Percentiles rank a stretch among this genome's conserved stretches.
phyloP scores from a whole-genome alignment of 257 asterid genomes.

The Nicotiana tomentosiformis region DNA sequence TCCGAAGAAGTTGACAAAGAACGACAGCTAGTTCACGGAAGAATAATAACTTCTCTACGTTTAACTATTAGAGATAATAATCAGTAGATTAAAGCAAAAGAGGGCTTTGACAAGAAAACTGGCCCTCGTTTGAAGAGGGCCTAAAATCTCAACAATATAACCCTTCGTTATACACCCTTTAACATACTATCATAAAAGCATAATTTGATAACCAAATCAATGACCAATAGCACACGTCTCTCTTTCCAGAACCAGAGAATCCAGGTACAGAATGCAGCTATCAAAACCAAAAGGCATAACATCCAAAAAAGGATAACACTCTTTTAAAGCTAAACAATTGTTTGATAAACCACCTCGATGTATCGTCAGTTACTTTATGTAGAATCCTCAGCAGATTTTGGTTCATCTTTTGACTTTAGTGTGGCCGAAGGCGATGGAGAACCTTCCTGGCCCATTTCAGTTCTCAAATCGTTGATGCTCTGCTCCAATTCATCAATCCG shows the following conservation, averaged over 20 bases:
- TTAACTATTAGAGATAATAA: no score
- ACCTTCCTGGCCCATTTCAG: slow-evolving; percentile 87
- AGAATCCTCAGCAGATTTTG: slow-evolving; percentile 48
- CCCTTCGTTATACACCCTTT: background rate
- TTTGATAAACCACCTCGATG: background rate
- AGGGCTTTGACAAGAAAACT: background rate
- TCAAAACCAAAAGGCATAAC: background rate
- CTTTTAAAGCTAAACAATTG: background rate
- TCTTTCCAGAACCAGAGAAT: background rate
- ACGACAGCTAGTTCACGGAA: no score
- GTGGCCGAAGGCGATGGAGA: slow-evolving; percentile 67
- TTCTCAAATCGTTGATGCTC: slow-evolving; percentile 81
- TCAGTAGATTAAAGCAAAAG: background rate
- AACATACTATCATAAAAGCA: background rate
- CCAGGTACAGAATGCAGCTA: background rate
- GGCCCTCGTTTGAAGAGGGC: background rate
- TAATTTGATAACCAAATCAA: background rate
- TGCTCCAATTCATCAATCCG: slow-evolving; percentile 83
- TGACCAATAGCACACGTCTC: background rate
- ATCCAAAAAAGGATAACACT: background rate
- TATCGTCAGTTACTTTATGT: slow-evolving; percentile 12
- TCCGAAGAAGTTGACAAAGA: no score
- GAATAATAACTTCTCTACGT: no score
- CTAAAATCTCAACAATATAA: background rate
- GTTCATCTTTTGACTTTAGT: slow-evolving; percentile 44